These are phyloP conservation scores for Andrographis paniculata DNA, from an alignment of 305 asterid species.

Conservation along the genomic window DNA sequence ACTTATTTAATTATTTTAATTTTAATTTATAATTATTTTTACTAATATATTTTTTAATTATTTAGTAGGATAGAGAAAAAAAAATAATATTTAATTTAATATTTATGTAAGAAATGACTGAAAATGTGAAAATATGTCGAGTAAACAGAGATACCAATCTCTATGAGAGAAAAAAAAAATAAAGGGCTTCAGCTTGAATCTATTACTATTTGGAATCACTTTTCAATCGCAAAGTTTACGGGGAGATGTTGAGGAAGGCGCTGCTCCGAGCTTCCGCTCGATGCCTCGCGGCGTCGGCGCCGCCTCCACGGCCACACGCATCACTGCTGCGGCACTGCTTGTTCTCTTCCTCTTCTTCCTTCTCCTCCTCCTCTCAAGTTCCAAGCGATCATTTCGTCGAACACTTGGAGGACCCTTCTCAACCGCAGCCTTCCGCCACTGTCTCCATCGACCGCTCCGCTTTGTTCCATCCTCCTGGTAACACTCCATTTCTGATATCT, in stretches of 20 bases:
- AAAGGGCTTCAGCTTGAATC: background rate
- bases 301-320: slow-evolving; percentile 14
- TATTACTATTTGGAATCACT: no score
- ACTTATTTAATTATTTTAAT: no score
- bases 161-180: no score
- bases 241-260: slow-evolving; percentile 37
- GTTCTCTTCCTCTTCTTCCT: slow-evolving; percentile 18
- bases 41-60: no score
- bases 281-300: slow-evolving; percentile 15
- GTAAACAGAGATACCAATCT: background rate
- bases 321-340: slow-evolving; percentile 20
- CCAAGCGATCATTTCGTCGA: slow-evolving; percentile 43
- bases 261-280: slow-evolving; percentile 31
- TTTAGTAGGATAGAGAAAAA: no score
- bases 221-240: background rate
- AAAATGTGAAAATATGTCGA: no score
- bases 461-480: slow-evolving; percentile 58
- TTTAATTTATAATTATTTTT: no score
- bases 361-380: slow-evolving; percentile 24
- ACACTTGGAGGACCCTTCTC: slow-evolving; percentile 39
- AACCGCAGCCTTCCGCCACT: slow-evolving; percentile 36
- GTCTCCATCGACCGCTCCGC: slow-evolving; percentile 81
- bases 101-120: no score
- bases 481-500: background rate
- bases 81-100: no score